phyloP scores from a whole-genome alignment of 345 rosid genomes.

The Moricandia moricandioides region DNA sequence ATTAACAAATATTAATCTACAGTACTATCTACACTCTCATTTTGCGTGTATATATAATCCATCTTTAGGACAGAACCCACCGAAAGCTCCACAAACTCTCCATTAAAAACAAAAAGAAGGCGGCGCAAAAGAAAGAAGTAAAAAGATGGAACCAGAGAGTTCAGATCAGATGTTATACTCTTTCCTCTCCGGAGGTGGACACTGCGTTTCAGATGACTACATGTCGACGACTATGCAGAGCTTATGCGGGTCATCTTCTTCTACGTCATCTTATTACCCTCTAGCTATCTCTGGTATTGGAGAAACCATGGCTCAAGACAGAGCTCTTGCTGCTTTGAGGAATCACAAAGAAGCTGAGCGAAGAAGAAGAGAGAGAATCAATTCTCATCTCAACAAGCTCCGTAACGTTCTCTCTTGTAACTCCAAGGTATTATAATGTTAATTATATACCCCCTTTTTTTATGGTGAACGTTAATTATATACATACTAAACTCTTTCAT shows the following conservation, averaged over 20 bases:
- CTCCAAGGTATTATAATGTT: slow-evolving; percentile 64
- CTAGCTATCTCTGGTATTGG: slow-evolving; percentile 58
- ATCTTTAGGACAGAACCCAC: slow-evolving; percentile 51
- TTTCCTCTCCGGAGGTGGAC: slow-evolving; percentile 37
- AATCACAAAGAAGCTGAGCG: slow-evolving; percentile 97
- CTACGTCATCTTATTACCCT: slow-evolving; percentile 47
- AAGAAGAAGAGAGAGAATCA: slow-evolving; percentile 83
- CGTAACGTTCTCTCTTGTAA: slow-evolving; percentile 85
- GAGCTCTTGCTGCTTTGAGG: slow-evolving; percentile 80
- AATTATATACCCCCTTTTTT: no score
- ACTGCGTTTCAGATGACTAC: slow-evolving; percentile 19
- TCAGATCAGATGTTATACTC: slow-evolving; percentile 45
- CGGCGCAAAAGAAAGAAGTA: slow-evolving; percentile 29
- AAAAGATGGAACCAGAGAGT: slow-evolving; percentile 44
- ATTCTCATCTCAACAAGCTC: slow-evolving; percentile 91
- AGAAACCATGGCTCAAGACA: slow-evolving; percentile 66
- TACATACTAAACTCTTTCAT: background rate
- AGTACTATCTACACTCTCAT: slow-evolving; percentile 16
- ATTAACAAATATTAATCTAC: no score
- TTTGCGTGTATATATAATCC: slow-evolving; percentile 32
- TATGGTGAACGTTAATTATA: no score
- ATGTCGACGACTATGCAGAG: slow-evolving; percentile 44
- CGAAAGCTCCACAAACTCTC: slow-evolving; percentile 52
- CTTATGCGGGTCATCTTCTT: slow-evolving; percentile 59
- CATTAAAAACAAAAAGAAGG: slow-evolving; percentile 32